These are phyloP conservation scores for Nasturtium officinale DNA, from an alignment of 345 rosid species.

Conservation along the genomic window DNA sequence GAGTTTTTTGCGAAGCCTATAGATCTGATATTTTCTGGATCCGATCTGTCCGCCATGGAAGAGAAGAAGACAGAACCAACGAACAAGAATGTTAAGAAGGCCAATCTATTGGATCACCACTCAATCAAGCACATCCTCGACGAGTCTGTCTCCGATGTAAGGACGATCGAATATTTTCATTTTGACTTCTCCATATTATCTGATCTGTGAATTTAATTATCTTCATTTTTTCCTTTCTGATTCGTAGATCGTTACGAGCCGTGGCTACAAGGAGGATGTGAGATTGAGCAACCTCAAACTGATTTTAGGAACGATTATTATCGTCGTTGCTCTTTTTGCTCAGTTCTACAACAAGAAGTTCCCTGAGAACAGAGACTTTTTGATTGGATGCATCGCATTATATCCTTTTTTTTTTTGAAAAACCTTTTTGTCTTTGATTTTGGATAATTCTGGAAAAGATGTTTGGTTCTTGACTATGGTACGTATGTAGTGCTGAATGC, in stretches of 20 bases:
- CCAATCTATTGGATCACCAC: constrained; percentile 90
- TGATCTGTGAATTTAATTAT: background rate
- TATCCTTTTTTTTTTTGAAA: constrained; percentile 78
- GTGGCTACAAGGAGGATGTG: constrained; percentile 85
- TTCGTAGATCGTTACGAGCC: constrained; percentile 71
- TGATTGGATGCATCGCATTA: constrained; percentile 85
- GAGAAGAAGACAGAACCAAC: constrained; percentile 59
- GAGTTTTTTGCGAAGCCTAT: background rate
- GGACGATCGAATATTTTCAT: background rate
- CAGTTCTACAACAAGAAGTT: constrained; percentile 99
- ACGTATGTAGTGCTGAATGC: constrained; percentile 85
- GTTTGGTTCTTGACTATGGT: constrained; percentile 72
- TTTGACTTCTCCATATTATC: constrained; percentile 14
- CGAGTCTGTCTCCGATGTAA: constrained; percentile 88
- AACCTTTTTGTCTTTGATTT: no score
- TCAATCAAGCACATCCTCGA: constrained; percentile 94
- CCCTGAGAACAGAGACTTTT: constrained; percentile 84
- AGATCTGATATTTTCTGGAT: constrained; percentile 33
- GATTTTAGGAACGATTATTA: constrained; percentile 68
- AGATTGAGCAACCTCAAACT: constrained; percentile 79
- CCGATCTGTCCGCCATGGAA: constrained; percentile 48
- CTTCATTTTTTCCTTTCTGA: background rate
- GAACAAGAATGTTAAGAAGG: constrained; percentile 70
- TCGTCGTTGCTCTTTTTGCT: constrained; percentile 80
- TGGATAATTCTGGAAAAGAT: background rate